A percentile compares a stretch with the other conserved stretches of the same genome.
Evolutionary conservation across 768 basidiomycete species (phyloP).

Genomic region (Mrakia blollopis): DNA sequence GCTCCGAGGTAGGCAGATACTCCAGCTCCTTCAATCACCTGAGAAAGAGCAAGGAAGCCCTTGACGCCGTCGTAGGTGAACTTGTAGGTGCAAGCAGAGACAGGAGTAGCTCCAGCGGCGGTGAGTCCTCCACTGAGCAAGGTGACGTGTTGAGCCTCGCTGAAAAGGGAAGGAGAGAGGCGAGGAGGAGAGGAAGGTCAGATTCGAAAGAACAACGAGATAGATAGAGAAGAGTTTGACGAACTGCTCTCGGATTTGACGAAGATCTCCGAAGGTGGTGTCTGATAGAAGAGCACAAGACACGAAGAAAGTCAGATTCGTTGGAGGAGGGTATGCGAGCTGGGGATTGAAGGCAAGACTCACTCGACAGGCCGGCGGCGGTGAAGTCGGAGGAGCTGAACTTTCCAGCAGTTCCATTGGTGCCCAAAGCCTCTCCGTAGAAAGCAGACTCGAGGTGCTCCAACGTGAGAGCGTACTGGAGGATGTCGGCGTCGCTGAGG

Average conservation of each 20-base stretch:
- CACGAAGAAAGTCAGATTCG: background rate
- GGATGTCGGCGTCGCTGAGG: constrained; percentile 20
- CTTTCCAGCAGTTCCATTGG: background rate
- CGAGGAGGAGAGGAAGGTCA: background rate
- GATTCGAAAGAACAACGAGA: background rate
- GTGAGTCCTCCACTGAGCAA: background rate
- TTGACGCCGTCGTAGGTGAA: constrained; percentile 11
- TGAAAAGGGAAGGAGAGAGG: background rate
- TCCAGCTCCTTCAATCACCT: constrained; percentile 16
- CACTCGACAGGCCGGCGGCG: background rate
- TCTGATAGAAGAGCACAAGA: background rate
- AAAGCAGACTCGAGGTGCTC: constrained; percentile 9
- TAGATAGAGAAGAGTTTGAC: background rate
- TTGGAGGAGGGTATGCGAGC: background rate
- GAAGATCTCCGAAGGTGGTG: background rate
- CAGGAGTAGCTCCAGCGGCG: constrained; percentile 14
- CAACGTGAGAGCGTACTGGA: constrained; percentile 19
- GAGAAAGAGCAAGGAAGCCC: constrained; percentile 8
- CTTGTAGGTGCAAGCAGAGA: constrained; percentile 20
- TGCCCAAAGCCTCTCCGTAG: background rate
- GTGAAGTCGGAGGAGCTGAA: background rate
- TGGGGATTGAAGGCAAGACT: background rate
- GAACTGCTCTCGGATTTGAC: constrained; percentile 6
- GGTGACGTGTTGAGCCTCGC: constrained; percentile 1
- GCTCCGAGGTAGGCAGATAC: constrained; percentile 15